These are phyloP conservation scores for Sphagnum contortum DNA, from an alignment of 225 moss, liverwort and hornwort species.

Conservation along the genomic window DNA sequence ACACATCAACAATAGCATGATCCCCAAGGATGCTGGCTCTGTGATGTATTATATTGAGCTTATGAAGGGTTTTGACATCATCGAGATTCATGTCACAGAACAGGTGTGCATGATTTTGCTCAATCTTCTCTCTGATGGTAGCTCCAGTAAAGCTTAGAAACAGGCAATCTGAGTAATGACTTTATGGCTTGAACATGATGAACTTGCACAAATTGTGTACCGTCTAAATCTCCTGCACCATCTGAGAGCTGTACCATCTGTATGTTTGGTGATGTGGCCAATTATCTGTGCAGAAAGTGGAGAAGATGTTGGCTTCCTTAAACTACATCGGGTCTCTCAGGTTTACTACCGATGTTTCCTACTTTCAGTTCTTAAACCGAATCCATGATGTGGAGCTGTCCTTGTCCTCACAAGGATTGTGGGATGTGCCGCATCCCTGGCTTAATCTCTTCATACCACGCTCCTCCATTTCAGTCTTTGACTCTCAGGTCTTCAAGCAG, in stretches of 20 bases:
- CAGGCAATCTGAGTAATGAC: too few relatives aligned
- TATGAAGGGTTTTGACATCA: slow-evolving; percentile 16
- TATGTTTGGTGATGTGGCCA: neutral
- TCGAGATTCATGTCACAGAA: slow-evolving; percentile 9
- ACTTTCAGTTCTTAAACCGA: slow-evolving; percentile 41
- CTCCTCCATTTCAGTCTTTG: slow-evolving; percentile 30
- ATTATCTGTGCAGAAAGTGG: slow-evolving; percentile 19
- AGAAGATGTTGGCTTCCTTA: slow-evolving; percentile 19
- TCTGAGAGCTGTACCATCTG: neutral
- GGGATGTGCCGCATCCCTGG: slow-evolving; percentile 57
- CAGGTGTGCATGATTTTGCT: slow-evolving; percentile 11
- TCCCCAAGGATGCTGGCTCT: slow-evolving; percentile 40
- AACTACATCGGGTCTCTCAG: slow-evolving; percentile 24
- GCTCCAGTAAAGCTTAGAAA: too few relatives aligned
- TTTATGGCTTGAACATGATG: too few relatives aligned
- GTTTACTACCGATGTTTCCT: slow-evolving; percentile 23
- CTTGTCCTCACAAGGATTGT: slow-evolving; percentile 20
- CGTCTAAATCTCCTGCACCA: neutral
- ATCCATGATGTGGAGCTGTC: slow-evolving; percentile 22
- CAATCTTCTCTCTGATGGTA: too few relatives aligned
- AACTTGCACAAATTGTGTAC: too few relatives aligned
- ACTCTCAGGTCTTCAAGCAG: slow-evolving; percentile 23
- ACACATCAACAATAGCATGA: slow-evolving; percentile 33
- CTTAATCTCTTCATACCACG: slow-evolving; percentile 37
- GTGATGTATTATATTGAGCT: slow-evolving; percentile 77